phyloP scores from a whole-genome alignment of 192 early-diverging fungal species.

The Mortierella antarctica region DNA sequence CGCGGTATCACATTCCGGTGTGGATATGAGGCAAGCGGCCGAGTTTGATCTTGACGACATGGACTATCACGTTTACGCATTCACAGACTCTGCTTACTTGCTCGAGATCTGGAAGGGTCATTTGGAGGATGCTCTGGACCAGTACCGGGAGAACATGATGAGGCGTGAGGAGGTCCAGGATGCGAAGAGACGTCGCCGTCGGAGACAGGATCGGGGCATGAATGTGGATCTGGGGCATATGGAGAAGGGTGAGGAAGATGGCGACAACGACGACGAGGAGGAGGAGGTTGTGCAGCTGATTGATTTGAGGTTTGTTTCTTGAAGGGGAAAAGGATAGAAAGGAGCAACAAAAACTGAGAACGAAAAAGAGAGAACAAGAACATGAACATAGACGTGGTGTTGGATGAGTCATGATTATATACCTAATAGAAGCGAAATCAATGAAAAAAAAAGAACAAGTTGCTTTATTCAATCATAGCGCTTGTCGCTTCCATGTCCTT shows the following conservation, averaged over 20 bases:
- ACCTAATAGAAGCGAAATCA: too few relatives aligned
- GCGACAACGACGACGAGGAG: neutral
- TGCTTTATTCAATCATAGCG: too few relatives aligned
- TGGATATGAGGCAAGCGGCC: constrained; percentile 15
- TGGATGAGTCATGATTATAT: too few relatives aligned
- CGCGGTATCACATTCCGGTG: neutral
- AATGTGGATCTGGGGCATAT: neutral
- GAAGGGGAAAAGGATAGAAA: neutral
- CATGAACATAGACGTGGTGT: too few relatives aligned
- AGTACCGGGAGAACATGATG: constrained; percentile 30
- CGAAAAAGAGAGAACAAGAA: too few relatives aligned
- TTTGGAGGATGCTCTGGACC: constrained; percentile 26
- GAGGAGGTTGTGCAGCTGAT: constrained; percentile 8
- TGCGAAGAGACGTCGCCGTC: constrained; percentile 11
- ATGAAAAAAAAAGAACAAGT: too few relatives aligned
- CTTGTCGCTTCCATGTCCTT: too few relatives aligned
- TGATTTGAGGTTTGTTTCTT: constrained; percentile 43
- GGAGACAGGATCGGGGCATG: constrained; percentile 4
- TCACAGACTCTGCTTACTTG: constrained; percentile 32
- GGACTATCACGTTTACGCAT: constrained; percentile 39
- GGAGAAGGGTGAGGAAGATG: neutral
- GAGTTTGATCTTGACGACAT: constrained; percentile 35
- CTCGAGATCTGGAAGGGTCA: constrained; percentile 22
- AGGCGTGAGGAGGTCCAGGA: constrained; percentile 10
- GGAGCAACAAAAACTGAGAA: neutral